These are phyloP conservation scores for Metschnikowia anglica DNA, from an alignment of 805 yeast genomes.

Conservation along the genomic window DNA sequence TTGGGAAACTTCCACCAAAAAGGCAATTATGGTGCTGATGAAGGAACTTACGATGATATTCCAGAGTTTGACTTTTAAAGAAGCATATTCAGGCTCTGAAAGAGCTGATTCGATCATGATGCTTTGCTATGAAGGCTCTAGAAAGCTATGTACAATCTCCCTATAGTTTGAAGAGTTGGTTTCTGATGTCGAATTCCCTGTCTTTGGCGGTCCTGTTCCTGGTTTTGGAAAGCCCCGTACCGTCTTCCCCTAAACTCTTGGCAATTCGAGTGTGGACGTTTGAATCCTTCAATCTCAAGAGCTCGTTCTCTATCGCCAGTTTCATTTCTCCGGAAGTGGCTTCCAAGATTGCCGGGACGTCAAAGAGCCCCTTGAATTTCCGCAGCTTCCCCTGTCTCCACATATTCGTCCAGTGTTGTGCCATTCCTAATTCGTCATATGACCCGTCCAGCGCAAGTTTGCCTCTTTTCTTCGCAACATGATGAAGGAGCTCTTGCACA, in stretches of 20 bases:
- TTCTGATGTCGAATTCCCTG: slow-evolving; percentile 40
- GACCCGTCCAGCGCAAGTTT: slow-evolving; percentile 34
- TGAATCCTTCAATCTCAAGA: slow-evolving; percentile 28
- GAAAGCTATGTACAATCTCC: too few relatives aligned
- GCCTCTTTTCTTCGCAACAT: slow-evolving; percentile 44
- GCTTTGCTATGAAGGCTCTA: too few relatives aligned
- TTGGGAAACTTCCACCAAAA: slow-evolving; percentile 9
- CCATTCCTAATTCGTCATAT: slow-evolving; percentile 58
- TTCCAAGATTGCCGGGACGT: slow-evolving; percentile 34
- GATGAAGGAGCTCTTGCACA: slow-evolving; percentile 52
- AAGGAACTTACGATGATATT: slow-evolving; percentile 25
- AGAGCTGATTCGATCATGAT: too few relatives aligned
- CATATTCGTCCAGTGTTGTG: slow-evolving; percentile 59
- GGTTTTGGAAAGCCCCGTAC: slow-evolving; percentile 33
- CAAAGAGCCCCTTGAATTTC: slow-evolving; percentile 36
- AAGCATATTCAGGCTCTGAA: too few relatives aligned
- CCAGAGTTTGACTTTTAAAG: slow-evolving; percentile 26
- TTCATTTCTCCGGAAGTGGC: slow-evolving; percentile 26
- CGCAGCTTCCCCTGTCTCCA: slow-evolving; percentile 56
- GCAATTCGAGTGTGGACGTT: slow-evolving; percentile 30
- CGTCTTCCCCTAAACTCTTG: slow-evolving; percentile 41
- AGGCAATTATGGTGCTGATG: slow-evolving; percentile 27
- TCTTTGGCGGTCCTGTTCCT: slow-evolving; percentile 46
- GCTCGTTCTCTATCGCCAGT: slow-evolving; percentile 29
- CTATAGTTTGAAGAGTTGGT: slow-evolving; percentile 37